Evolutionary conservation across 2,329 filamentous ascomycete species (phyloP), one percentile per base, ranked within the genome.

Genomic region (Xylariaceae sp.): DNA sequence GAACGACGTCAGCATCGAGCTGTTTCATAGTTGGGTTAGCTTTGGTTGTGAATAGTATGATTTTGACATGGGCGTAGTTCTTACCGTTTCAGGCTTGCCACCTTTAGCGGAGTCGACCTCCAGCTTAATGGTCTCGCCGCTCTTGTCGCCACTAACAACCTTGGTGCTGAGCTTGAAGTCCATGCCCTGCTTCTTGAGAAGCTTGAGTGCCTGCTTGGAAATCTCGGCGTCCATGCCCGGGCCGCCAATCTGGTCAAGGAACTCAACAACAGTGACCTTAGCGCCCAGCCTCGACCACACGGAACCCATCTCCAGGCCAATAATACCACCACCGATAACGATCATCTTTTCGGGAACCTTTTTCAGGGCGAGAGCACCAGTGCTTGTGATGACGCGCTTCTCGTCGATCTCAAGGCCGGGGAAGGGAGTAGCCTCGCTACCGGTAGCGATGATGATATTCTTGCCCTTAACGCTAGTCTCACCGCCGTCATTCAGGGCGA

Each of bases 111-210:
- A 85, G 75, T 99, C 94, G 57, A 96, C 81, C 64, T 89, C 85
- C 58, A 99, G 83, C 77, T 88, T 89, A 68, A 99, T 79, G 64
- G 81, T 85, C 57, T 91, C 86, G 57, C 88, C 88, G 65, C 81
- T 86, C 68, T 85, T 86, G 70, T 97, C 92, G 64, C 94, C 94
- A 66, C 85, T 84, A 60, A 87, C 77, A 61, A 99, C 94, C 84
- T 99, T 99, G 70, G 94, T 97, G 80, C 90, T 88, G 65, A 95
- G 86, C 86, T 96, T 97, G 84, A 99, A 99, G 71, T 96, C 94
- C 73, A 99, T 88, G 57, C 93, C 94, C 80, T 99, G 94, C 83
- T 96, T 97, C 73, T 85, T 85, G 62, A 99, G 84, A 59, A 96
- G 87, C 83, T 96, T 97, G 75, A 97, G 92, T 36, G 89, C 81